Evolutionary conservation across 257 asterid genomes (phyloP).

Genomic region (Eucommia ulmoides): DNA sequence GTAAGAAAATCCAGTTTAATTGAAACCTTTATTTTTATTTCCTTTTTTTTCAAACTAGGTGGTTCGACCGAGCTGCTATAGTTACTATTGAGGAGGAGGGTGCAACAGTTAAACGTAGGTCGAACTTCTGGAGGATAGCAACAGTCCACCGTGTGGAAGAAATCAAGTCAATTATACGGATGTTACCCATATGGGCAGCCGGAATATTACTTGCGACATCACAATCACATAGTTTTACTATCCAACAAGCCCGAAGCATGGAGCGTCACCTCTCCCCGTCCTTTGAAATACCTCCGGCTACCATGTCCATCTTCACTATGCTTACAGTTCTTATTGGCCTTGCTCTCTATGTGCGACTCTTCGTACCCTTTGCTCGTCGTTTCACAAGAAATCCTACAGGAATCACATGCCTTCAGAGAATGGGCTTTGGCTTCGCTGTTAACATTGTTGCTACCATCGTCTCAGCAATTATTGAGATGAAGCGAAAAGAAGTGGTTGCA

Average conservation of each 20-base stretch:
- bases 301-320: neutral
- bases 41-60: conserved; percentile 20
- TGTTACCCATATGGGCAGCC: conserved; percentile 29
- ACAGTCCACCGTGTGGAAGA: conserved; percentile 83
- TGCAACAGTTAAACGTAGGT: conserved; percentile 9
- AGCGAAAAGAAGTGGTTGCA: neutral
- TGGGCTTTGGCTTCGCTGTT: neutral
- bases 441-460: neutral
- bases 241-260: neutral
- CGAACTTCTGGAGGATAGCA: conserved; percentile 62
- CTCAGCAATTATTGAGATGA: neutral
- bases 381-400: neutral
- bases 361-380: neutral
- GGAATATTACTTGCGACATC: neutral
- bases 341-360: neutral
- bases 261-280: neutral
- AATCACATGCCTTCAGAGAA: neutral
- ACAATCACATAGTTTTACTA: neutral
- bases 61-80: conserved; percentile 65
- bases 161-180: conserved; percentile 45
- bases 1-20: neutral
- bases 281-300: neutral
- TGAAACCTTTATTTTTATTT: neutral
- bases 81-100: conserved; percentile 28
- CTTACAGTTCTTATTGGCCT: neutral